Conservation (phyloP, 2,329 filamentous ascomycete genomes). For the Fusarium pilosicola region DNA sequence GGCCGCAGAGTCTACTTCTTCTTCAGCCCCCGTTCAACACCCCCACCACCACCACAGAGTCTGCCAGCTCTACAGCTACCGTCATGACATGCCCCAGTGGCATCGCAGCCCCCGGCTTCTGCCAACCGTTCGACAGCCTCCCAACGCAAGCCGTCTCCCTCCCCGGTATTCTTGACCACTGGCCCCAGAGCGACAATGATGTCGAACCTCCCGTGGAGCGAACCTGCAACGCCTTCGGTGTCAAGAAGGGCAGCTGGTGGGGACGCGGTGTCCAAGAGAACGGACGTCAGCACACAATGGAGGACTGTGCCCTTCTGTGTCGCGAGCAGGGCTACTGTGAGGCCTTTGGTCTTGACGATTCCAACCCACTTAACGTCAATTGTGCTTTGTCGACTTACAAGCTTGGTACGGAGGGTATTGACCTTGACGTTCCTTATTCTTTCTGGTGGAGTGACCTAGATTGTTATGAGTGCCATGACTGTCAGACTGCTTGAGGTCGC, state of each 20-base stretch:
- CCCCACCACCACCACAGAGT: neutral
- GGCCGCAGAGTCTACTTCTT: neutral
- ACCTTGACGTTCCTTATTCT: neutral
- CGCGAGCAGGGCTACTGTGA: neutral
- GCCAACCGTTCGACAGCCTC: neutral
- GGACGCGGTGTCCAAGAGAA: neutral
- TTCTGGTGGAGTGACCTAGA: constrained; percentile 14
- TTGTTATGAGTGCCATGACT: constrained; percentile 15
- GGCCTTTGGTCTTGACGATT: neutral
- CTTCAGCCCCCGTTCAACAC: neutral
- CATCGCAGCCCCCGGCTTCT: neutral
- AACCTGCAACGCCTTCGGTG: constrained; percentile 8
- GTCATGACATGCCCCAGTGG: neutral
- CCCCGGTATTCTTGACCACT: neutral
- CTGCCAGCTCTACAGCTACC: neutral
- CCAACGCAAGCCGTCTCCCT: neutral
- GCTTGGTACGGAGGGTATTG: constrained; percentile 10
- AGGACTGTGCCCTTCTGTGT: constrained; percentile 9
- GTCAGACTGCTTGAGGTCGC: neutral
- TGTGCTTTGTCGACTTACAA: constrained; percentile 10
- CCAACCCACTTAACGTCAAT: neutral
- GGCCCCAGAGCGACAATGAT: neutral
- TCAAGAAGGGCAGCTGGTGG: constrained; percentile 3
- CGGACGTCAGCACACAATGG: neutral
- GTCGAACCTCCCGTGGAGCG: neutral